Percentiles rank a stretch among this genome's conserved stretches.
phyloP scores from a whole-genome alignment of 2,329 filamentous ascomycete species.

The Torrubiellomyces zombiae region DNA sequence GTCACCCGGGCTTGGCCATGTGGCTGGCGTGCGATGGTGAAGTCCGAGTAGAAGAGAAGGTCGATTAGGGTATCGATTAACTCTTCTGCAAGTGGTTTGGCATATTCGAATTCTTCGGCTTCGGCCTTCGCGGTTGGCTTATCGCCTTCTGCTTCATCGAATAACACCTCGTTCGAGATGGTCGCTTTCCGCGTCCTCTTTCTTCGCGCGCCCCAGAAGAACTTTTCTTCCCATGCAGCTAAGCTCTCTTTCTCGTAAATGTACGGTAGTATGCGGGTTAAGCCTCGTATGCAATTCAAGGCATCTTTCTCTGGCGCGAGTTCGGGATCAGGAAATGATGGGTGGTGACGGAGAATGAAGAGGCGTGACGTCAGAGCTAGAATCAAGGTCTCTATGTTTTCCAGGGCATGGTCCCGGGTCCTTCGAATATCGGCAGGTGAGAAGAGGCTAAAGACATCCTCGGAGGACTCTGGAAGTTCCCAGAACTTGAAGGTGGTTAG shows the following conservation, averaged over 20 bases:
- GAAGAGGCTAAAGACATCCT: constrained; percentile 95
- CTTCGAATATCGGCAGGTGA: constrained; percentile 76
- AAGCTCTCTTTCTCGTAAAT: constrained; percentile 80
- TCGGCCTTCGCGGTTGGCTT: constrained; percentile 27
- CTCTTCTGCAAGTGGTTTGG: constrained; percentile 80
- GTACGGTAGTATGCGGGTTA: constrained; percentile 80
- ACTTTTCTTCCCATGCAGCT: constrained; percentile 72
- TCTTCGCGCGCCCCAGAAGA: constrained; percentile 73
- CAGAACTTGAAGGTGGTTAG: constrained; percentile 89
- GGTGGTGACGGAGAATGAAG: constrained; percentile 69
- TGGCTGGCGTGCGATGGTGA: constrained; percentile 63
- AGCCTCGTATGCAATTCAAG: constrained; percentile 85
- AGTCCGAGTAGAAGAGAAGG: constrained; percentile 77
- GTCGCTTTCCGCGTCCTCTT: constrained; percentile 52
- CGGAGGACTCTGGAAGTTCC: constrained; percentile 87
- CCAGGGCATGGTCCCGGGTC: constrained; percentile 67
- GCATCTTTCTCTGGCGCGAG: constrained; percentile 72
- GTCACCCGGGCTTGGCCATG: constrained; percentile 64
- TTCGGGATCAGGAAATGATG: constrained; percentile 76
- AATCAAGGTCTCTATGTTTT: constrained; percentile 81
- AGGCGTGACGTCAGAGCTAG: constrained; percentile 70
- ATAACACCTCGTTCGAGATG: constrained; percentile 61
- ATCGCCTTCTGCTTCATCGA: constrained; percentile 54
- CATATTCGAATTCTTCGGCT: constrained; percentile 56
- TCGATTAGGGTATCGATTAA: constrained; percentile 81